Conservation (phyloP, 306 rosid genomes). For the Prosopis cineraria region DNA sequence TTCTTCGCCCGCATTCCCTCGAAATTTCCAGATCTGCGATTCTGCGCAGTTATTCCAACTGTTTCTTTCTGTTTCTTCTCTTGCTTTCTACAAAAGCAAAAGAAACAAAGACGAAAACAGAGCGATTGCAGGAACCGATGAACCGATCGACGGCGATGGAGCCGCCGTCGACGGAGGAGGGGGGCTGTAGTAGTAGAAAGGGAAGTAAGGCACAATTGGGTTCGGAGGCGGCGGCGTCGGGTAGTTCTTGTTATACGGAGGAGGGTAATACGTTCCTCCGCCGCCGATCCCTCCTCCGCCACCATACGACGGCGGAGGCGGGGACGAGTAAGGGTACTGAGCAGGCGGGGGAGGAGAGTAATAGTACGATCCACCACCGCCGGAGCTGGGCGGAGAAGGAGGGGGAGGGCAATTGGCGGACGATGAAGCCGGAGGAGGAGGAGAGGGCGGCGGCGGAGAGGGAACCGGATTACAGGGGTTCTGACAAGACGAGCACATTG, state of each 20-base stretch:
- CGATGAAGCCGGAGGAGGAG: constrained; percentile 40
- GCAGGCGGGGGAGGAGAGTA: constrained; percentile 76
- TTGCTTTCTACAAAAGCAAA: constrained; percentile 44
- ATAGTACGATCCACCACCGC: constrained; percentile 39
- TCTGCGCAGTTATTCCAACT: constrained; percentile 50
- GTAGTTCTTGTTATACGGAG: constrained; percentile 57
- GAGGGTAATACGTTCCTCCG: constrained; percentile 55
- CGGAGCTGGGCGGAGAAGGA: constrained; percentile 55
- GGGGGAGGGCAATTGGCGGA: constrained; percentile 70
- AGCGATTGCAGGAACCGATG: constrained; percentile 21
- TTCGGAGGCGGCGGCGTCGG: constrained; percentile 94
- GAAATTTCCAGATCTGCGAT: constrained; percentile 67
- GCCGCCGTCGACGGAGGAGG: constrained; percentile 60
- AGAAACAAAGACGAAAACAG: constrained; percentile 33
- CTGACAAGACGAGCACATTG: constrained; percentile 84
- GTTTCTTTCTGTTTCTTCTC: not conserved
- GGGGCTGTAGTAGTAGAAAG: constrained; percentile 74
- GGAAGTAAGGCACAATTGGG: constrained; percentile 93
- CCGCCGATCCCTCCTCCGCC: constrained; percentile 40
- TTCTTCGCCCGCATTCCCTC: constrained; percentile 14
- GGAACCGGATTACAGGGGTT: constrained; percentile 66
- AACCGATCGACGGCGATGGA: constrained; percentile 6
- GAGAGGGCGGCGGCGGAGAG: constrained; percentile 62
- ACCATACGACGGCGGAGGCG: constrained; percentile 76
- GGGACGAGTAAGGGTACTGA: constrained; percentile 51